phyloP scores from a whole-genome alignment of 129 eudicot species.

The Tagetes patula region DNA sequence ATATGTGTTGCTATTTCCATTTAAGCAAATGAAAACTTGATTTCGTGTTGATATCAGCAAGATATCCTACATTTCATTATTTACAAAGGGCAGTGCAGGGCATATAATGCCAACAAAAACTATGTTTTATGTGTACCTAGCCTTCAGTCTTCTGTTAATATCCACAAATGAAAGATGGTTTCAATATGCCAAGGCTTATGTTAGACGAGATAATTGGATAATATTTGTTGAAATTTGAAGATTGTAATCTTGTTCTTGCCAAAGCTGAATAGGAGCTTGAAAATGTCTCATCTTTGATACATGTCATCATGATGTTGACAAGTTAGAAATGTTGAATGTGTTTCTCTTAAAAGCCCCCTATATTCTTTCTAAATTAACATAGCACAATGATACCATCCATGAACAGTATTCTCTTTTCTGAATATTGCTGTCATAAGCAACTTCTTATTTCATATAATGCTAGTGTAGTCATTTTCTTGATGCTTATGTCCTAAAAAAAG shows the following conservation, averaged over 20 bases:
- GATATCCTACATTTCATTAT: conserved; percentile 7
- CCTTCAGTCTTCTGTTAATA: not conserved
- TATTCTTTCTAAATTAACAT: not conserved
- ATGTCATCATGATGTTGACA: conserved; percentile 13
- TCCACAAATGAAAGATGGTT: not conserved
- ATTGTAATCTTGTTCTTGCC: conserved; percentile 3
- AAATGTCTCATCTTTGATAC: conserved; percentile 1
- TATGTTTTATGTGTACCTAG: not conserved
- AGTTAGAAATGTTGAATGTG: not conserved
- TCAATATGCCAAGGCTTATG: not conserved
- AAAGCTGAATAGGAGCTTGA: conserved; percentile 18
- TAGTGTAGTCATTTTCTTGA: conserved; percentile 5
- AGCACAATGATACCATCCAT: not conserved
- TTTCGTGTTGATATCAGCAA: not conserved
- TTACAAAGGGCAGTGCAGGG: conserved; percentile 9
- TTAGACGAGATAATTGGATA: conserved; percentile 3
- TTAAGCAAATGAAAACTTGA: conserved; percentile 4
- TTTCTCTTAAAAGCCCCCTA: not conserved
- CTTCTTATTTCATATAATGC: conserved; percentile 1
- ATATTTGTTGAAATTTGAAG: not conserved
- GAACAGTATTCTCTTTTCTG: not conserved
- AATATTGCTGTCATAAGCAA: conserved; percentile 5
- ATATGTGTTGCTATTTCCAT: not conserved
- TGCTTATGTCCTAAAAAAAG: not conserved
- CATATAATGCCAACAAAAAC: not conserved